These are phyloP conservation scores for Debaryomyces castellii DNA, from an alignment of 805 yeast species.

Conservation along the genomic window DNA sequence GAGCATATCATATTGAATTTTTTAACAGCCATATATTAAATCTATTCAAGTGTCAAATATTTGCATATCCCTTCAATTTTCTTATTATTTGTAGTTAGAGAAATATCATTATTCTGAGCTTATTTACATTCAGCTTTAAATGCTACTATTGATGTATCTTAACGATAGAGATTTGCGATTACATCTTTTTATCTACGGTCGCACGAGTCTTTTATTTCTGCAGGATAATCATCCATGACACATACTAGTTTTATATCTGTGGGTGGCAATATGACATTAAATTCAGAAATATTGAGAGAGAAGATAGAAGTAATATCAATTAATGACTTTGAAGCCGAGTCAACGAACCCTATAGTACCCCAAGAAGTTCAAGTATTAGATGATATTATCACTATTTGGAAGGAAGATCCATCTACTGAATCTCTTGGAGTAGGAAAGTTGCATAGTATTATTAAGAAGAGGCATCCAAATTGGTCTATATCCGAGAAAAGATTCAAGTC, in stretches of 20 bases:
- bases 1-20: no score
- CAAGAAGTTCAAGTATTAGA: slow-evolving; percentile 59
- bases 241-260: not conserved
- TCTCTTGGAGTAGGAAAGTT: slow-evolving; percentile 55
- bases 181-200: not conserved
- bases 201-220: not conserved
- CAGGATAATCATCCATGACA: not conserved
- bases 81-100: no score
- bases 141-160: no score
- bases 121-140: no score
- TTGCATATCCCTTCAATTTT: no score
- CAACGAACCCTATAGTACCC: slow-evolving; percentile 42
- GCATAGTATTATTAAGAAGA: slow-evolving; percentile 46
- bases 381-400: slow-evolving; percentile 66
- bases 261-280: not conserved
- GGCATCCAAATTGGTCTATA: slow-evolving; percentile 62
- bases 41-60: no score
- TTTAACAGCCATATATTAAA: no score
- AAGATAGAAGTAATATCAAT: slow-evolving; percentile 37
- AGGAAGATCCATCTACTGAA: slow-evolving; percentile 62
- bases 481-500: slow-evolving; percentile 57
- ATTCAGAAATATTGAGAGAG: slow-evolving; percentile 5
- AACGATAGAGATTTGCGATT: no score
- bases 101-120: no score
- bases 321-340: slow-evolving; percentile 27